Conservation (phyloP, 1,139 yeast species). For the Taphrina wiesneri region DNA sequence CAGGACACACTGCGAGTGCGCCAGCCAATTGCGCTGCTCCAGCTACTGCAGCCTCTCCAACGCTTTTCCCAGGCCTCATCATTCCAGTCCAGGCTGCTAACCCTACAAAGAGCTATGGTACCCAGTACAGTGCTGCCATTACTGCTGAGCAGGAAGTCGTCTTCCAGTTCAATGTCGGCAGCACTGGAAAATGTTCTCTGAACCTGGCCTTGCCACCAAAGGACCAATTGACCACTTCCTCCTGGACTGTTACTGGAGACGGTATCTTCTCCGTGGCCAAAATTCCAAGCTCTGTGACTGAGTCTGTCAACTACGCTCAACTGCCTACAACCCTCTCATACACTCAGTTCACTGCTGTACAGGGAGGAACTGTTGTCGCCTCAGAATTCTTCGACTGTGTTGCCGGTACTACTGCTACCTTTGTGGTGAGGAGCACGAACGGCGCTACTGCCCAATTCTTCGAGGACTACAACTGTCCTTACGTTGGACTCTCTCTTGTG, state of each 20-base stretch:
- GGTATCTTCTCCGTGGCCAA: slow-evolving; percentile 8
- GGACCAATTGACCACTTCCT: neutral
- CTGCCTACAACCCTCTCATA: neutral
- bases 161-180: slow-evolving; percentile 8
- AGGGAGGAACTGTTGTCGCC: neutral
- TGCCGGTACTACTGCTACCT: slow-evolving; percentile 11
- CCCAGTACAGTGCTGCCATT: neutral
- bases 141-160: slow-evolving; percentile 1
- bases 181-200: slow-evolving; percentile 4
- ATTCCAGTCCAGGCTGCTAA: neutral
- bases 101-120: neutral
- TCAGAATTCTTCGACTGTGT: neutral
- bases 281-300: neutral
- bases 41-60: slow-evolving; percentile 6
- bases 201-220: slow-evolving; percentile 10
- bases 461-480: slow-evolving; percentile 19
- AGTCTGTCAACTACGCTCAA: neutral
- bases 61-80: slow-evolving; percentile 12
- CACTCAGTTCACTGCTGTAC: neutral
- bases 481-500: slow-evolving; percentile 11
- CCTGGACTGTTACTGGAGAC: slow-evolving; percentile 11
- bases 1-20: neutral
- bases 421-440: slow-evolving; percentile 1
- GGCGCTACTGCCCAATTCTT: slow-evolving; percentile 3
- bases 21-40: slow-evolving; percentile 13